Evolutionary conservation across 2,329 filamentous ascomycete species (phyloP), one percentile per base, ranked within the genome.

Genomic region (Trichophyton simii): DNA sequence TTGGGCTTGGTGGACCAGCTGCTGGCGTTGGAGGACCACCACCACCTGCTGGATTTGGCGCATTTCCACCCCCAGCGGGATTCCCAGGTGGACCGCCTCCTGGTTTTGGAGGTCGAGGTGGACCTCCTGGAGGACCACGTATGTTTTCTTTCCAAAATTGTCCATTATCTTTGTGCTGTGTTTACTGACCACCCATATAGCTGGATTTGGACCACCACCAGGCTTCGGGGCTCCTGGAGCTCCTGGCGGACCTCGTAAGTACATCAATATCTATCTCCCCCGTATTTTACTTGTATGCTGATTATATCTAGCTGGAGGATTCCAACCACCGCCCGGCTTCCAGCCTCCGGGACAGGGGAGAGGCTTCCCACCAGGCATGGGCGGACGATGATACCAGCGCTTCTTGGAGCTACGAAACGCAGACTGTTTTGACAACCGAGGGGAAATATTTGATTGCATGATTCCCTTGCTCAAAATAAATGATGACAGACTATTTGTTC

Each of bases 1-100:
- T 92, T 69, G 91, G 91, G 60, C 81, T 97, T 66, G 89, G 90
- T 69, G 91, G 92, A 36, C 92, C 92, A 71, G 89, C 89, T 75
- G 87, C 88, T 70, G 92, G 91, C 72, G 87, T 96, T 71, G 92
- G 90, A 69, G 87, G 85, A 63, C 87, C 84, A 61, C 87, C 87
- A 58, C 87, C 88, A 60, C 79, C 81, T 18, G 80, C 79, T 54
- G 78, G 78, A 42, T 81, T 80, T 65, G 75, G 73, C 61, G 78
- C 75, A 28, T 80, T 80, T 65, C 77, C 77, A 52, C 74, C 67
- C 42, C 74, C 66, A 38, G 79, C 77, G 65, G 80, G 79, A 34
- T 81, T 82, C 67, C 80, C 82, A 62, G 81, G 78, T 62, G 78
- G 71, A 36, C 79, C 81, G 54, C 76, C 79, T 54, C 77, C 78